These are phyloP conservation scores for Thelonectria rubi DNA, from an alignment of 2,329 filamentous ascomycete species.

Conservation along the genomic window DNA sequence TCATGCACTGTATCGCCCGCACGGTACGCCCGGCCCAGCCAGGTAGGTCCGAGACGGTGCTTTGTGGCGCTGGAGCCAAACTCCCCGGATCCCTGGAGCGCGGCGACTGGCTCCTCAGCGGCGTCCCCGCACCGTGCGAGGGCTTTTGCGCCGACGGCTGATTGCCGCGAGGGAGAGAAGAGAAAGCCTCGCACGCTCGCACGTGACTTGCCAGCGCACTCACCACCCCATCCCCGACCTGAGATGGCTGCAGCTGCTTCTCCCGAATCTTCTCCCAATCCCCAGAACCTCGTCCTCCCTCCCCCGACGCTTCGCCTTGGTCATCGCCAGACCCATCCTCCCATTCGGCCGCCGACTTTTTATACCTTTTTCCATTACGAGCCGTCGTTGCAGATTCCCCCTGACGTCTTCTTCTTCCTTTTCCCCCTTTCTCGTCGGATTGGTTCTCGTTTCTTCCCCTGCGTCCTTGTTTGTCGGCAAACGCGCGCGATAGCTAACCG, in stretches of 20 bases:
- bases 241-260: constrained; percentile 38
- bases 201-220: constrained; percentile 32
- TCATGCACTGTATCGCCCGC: constrained; percentile 9
- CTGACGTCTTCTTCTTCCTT: constrained; percentile 27
- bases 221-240: constrained; percentile 27
- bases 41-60: not conserved
- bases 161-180: not conserved
- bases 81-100: constrained; percentile 3
- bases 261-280: constrained; percentile 36
- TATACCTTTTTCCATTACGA: constrained; percentile 35
- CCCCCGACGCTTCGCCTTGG: constrained; percentile 32
- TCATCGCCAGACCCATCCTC: constrained; percentile 34
- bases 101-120: constrained; percentile 1
- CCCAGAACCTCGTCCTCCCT: constrained; percentile 15
- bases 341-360: constrained; percentile 34
- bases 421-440: constrained; percentile 30
- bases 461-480: constrained; percentile 13
- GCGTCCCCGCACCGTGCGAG: constrained; percentile 23
- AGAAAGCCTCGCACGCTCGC: constrained; percentile 17
- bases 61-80: not conserved
- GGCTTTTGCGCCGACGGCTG: constrained; percentile 4
- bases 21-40: not conserved
- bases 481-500: constrained; percentile 31
- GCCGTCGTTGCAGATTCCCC: constrained; percentile 31
- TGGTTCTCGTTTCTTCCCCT: constrained; percentile 28